phyloP scores from a whole-genome alignment of 1,284 basidiomycete genomes.

The Xanthoconium separans region DNA sequence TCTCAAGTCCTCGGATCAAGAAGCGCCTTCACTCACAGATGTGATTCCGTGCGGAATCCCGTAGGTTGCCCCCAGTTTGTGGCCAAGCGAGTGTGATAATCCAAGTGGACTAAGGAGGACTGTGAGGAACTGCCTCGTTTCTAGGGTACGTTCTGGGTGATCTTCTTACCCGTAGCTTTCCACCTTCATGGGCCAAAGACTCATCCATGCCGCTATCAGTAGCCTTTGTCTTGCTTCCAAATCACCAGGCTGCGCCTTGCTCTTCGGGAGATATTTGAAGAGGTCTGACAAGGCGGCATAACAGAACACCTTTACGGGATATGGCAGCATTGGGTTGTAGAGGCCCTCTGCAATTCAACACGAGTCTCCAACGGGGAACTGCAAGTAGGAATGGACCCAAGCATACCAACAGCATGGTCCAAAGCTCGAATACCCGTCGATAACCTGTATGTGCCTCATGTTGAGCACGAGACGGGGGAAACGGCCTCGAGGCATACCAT shows the following conservation, averaged over 20 bases:
- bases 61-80: conserved; percentile 76
- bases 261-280: conserved; percentile 69
- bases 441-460: conserved; percentile 46
- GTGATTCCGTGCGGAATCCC: conserved; percentile 81
- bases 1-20: conserved; percentile 12
- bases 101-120: conserved; percentile 53
- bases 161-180: conserved; percentile 51
- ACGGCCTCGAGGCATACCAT: conserved; percentile 47
- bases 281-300: conserved; percentile 70
- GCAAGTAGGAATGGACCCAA: neutral
- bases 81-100: conserved; percentile 72
- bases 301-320: conserved; percentile 62
- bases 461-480: conserved; percentile 14
- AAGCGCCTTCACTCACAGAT: conserved; percentile 46
- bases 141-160: neutral
- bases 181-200: conserved; percentile 63
- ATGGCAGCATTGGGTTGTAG: conserved; percentile 58
- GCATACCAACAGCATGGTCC: conserved; percentile 73
- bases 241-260: conserved; percentile 58
- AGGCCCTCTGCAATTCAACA: conserved; percentile 51
- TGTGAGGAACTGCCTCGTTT: neutral
- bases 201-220: conserved; percentile 79
- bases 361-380: neutral
- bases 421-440: conserved; percentile 76
- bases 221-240: conserved; percentile 65